Evolutionary conservation across 2,329 filamentous ascomycete species (phyloP).

Genomic region (Coniochaeta pulveracea): DNA sequence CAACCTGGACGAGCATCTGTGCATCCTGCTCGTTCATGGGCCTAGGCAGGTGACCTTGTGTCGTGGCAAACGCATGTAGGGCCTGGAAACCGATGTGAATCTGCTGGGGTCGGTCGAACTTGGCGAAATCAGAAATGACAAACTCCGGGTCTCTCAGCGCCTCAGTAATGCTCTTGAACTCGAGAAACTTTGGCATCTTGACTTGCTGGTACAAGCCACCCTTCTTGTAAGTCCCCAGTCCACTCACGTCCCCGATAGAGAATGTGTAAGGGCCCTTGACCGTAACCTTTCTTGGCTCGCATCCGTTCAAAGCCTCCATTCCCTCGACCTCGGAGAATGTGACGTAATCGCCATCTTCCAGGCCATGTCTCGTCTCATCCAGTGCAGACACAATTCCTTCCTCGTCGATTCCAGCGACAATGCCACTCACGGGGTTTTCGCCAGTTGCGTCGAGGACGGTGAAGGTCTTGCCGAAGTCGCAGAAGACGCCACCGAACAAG

Average conservation of each 20-base stretch:
- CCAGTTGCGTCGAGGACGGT: constrained; percentile 82
- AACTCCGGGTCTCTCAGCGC: constrained; percentile 82
- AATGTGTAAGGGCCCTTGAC: constrained; percentile 97
- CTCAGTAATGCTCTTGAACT: constrained; percentile 72
- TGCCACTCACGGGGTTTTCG: constrained; percentile 77
- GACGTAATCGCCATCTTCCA: constrained; percentile 94
- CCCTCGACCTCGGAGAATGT: constrained; percentile 90
- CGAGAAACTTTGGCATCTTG: constrained; percentile 92
- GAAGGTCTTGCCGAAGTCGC: constrained; percentile 93
- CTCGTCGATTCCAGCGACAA: constrained; percentile 80
- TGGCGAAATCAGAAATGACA: constrained; percentile 89
- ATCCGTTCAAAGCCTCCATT: constrained; percentile 77
- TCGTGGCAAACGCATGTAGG: constrained; percentile 72
- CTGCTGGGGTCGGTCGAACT: constrained; percentile 89
- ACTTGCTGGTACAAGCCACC: constrained; percentile 91
- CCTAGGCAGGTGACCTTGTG: constrained; percentile 63
- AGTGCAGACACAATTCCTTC: constrained; percentile 85
- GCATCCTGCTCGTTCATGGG: constrained; percentile 83
- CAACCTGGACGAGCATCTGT: constrained; percentile 60
- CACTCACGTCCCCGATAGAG: constrained; percentile 86
- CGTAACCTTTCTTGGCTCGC: constrained; percentile 77
- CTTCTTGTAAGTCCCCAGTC: constrained; percentile 73
- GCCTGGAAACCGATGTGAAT: constrained; percentile 90
- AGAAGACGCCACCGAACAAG: constrained; percentile 91
- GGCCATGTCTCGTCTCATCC: constrained; percentile 87